Base-by-base conservation (phyloP, 345 rosid genomes). In the Pistacia integerrima region DNA sequence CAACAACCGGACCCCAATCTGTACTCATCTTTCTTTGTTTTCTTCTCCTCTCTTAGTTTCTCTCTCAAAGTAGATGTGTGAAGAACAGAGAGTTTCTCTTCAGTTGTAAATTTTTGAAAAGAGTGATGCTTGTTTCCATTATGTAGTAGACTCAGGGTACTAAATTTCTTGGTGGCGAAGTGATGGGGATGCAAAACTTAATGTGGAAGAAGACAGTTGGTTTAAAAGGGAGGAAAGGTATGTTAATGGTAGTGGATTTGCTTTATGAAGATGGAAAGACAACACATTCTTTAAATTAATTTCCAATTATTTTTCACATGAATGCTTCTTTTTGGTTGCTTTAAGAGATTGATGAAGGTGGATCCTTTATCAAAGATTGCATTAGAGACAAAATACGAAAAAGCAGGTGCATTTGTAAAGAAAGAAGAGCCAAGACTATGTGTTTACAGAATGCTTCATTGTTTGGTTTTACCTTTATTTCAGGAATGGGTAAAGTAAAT, bases 1-100 rank as follows among this genome's bases (percentile, higher is more conserved):
- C 88, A 2, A 89, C 69, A 13, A 93, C 93, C 0, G 99, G 90
- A 67, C 93, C 99, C 99, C 99, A 95, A 77, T 95, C 99, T 2
- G 93, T 85, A 64, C 87, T 80, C 98, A 89, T 90, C 33, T 64
- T 20, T 25, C 2, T 22, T 2, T 66, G 17, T 64, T 22, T 5
- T 6, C 54, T 36, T 28, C 44, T 10, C 16, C 36, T 61, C 11
- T 36, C 8, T 74, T 54, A 30, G 14, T 16, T 38, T 10, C 25
- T 41, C 28, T 66, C 38, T 54, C 52, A 18, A 69, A 38, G 35
- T 3, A 13, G n/a, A 28, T 25, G 52, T 33, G 5, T 30, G 72
- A 62, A 62, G 49, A 44, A 72, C 30, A 35, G 64, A 67, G 48
- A 70, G 8, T 44, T 72, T 48, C 8, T 74, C 33, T 78, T 74